Percentiles rank a stretch among this genome's conserved stretches.
Conservation (phyloP, 176 grass and related monocot species). For the Phyllostachys edulis region DNA sequence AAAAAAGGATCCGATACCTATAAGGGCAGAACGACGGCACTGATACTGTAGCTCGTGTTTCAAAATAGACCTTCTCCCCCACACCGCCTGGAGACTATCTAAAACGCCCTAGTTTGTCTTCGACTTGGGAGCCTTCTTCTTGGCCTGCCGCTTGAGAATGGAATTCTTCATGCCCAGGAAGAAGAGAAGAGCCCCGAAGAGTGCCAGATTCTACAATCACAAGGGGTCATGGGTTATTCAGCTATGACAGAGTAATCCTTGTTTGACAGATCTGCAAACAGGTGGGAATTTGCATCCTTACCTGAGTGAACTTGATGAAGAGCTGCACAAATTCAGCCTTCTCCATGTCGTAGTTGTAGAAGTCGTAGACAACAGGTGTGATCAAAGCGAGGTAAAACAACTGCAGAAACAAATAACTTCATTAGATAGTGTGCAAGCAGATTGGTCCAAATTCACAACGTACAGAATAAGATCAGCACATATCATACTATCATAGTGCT, state of each 20-base stretch:
- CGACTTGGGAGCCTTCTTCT: conserved; percentile 55
- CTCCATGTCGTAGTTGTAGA: conserved; percentile 83
- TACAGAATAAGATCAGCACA: not conserved
- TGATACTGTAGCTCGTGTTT: conserved; percentile 27
- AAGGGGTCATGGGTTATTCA: not conserved
- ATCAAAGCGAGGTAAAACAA: conserved; percentile 55
- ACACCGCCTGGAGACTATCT: not conserved
- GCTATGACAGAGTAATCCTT: not conserved
- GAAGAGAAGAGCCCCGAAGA: conserved; percentile 59
- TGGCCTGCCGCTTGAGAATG: conserved; percentile 57
- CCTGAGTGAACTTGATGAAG: conserved; percentile 74
- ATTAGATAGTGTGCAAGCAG: not conserved
- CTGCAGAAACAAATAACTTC: conserved; percentile 23
- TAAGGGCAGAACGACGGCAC: conserved; percentile 6
- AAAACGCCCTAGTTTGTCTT: conserved; percentile 50
- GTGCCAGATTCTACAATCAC: conserved; percentile 54
- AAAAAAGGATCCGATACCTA: conserved; percentile 48
- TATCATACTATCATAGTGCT: not conserved
- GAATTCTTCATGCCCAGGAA: conserved; percentile 81
- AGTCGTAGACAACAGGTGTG: conserved; percentile 64
- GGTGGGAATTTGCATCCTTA: conserved; percentile 4
- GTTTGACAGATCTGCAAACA: not conserved
- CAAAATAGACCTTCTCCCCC: conserved; percentile 34
- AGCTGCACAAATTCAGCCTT: conserved; percentile 65
- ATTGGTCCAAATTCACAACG: not conserved